A percentile compares a stretch with the other conserved stretches of the same genome.
Conservation (phyloP, 1,139 yeast genomes). For the Hanseniaspora gamundiae region DNA sequence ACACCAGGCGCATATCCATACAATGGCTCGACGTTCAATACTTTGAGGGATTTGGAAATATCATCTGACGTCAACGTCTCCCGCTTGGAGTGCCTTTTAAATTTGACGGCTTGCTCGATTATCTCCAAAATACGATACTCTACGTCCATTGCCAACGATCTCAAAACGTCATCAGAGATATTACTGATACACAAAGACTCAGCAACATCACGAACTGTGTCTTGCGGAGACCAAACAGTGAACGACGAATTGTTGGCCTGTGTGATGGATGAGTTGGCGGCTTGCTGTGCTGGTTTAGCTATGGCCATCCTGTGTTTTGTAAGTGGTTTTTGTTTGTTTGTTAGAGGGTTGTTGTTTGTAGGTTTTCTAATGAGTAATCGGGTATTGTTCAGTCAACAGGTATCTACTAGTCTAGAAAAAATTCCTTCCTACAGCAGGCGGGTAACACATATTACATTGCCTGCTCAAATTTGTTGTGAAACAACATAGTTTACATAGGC, state of each 20-base stretch:
- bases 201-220: slow-evolving; percentile 93
- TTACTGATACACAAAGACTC: slow-evolving; percentile 73
- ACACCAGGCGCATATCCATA: slow-evolving; percentile 49
- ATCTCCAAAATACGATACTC: slow-evolving; percentile 95
- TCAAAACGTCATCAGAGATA: slow-evolving; percentile 84
- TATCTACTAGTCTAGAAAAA: no score
- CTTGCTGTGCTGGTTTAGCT: background rate
- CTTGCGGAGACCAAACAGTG: slow-evolving; percentile 95
- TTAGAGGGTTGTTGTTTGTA: background rate
- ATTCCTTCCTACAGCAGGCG: no score
- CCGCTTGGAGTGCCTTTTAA: slow-evolving; percentile 89
- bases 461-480: no score
- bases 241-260: slow-evolving; percentile 37
- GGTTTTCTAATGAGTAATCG: no score
- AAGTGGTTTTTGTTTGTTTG: background rate
- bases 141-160: slow-evolving; percentile 95
- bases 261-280: background rate
- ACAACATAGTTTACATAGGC: no score
- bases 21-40: slow-evolving; percentile 78
- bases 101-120: slow-evolving; percentile 86
- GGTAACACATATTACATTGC: no score
- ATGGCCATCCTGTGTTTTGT: background rate
- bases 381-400: no score
- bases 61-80: slow-evolving; percentile 73
- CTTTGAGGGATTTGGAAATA: slow-evolving; percentile 68